Percentiles rank a stretch among this genome's conserved stretches.
Evolutionary conservation across 2,329 filamentous ascomycete species (phyloP).

Genomic region (Claviceps digitariae): DNA sequence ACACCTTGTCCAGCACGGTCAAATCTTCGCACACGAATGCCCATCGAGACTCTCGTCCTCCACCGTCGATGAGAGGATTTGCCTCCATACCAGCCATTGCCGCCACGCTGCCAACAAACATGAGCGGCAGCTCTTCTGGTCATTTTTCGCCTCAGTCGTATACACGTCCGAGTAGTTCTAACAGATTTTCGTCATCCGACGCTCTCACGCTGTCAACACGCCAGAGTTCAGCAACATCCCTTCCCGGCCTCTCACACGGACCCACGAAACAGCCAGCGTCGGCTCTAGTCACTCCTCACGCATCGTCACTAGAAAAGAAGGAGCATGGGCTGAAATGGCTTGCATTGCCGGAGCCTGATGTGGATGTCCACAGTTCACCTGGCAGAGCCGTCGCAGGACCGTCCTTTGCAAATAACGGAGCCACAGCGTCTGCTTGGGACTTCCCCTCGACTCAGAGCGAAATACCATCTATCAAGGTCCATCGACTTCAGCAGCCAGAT

Average conservation of each 20-base stretch:
- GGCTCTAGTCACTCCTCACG: conserved; percentile 7
- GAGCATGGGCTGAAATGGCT: conserved; percentile 6
- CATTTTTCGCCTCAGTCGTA: not conserved
- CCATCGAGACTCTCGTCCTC: conserved; percentile 14
- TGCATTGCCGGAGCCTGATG: conserved; percentile 3
- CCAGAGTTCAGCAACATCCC: conserved; percentile 11
- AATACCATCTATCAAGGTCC: too few species aligned
- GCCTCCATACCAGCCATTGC: conserved; percentile 10
- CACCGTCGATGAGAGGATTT: conserved; percentile 19
- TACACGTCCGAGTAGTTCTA: not conserved
- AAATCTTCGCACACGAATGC: conserved; percentile 7
- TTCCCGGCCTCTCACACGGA: conserved; percentile 10
- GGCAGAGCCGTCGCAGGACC: not conserved
- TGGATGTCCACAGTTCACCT: not conserved
- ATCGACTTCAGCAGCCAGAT: not conserved
- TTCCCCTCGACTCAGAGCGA: not conserved
- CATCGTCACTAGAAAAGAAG: conserved; percentile 1
- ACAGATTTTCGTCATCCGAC: conserved; percentile 2
- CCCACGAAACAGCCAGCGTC: conserved; percentile 5
- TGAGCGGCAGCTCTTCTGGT: not conserved
- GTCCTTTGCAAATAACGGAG: not conserved
- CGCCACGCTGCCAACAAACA: not conserved
- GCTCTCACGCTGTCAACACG: conserved; percentile 6
- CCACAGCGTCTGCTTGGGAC: not conserved
- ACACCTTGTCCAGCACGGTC: conserved; percentile 7